Evolutionary conservation across 129 eudicot genomes (phyloP).

Genomic region (Saussurea involucrata): DNA sequence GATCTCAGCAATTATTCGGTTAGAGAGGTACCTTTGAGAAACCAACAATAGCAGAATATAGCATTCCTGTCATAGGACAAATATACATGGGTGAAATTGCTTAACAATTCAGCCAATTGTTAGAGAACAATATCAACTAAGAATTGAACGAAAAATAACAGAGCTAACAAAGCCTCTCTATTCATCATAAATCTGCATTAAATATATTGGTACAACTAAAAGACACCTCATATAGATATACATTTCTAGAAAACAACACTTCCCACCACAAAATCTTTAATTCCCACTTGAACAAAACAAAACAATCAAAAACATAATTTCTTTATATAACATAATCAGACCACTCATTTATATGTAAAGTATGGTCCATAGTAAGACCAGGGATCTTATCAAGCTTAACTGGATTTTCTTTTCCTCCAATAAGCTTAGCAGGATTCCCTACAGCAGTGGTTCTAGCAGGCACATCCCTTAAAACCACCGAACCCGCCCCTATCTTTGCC

Average conservation of each 20-base stretch:
- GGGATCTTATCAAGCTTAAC: constrained; percentile 72
- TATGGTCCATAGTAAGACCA: constrained; percentile 93
- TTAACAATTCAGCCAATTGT: background rate
- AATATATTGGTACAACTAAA: constrained; percentile 14
- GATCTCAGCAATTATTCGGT: background rate
- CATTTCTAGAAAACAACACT: background rate
- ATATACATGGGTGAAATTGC: background rate
- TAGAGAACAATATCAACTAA: background rate
- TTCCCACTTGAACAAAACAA: background rate
- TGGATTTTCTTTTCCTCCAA: constrained; percentile 44
- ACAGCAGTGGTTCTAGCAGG: constrained; percentile 60
- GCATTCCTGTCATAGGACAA: background rate
- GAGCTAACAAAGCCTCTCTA: constrained; percentile 16
- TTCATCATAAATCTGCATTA: constrained; percentile 16
- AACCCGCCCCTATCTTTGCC: constrained; percentile 68
- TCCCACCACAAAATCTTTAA: background rate
- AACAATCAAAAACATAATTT: background rate
- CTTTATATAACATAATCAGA: constrained; percentile 68
- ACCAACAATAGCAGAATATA: background rate
- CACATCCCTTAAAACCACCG: constrained; percentile 53
- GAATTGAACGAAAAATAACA: background rate
- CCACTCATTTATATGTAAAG: constrained; percentile 74
- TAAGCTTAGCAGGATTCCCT: constrained; percentile 57
- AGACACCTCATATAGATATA: background rate
- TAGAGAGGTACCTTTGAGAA: background rate